Base-by-base conservation (phyloP, 768 basidiomycete species). In the Mycena olivaceomarginata region DNA sequence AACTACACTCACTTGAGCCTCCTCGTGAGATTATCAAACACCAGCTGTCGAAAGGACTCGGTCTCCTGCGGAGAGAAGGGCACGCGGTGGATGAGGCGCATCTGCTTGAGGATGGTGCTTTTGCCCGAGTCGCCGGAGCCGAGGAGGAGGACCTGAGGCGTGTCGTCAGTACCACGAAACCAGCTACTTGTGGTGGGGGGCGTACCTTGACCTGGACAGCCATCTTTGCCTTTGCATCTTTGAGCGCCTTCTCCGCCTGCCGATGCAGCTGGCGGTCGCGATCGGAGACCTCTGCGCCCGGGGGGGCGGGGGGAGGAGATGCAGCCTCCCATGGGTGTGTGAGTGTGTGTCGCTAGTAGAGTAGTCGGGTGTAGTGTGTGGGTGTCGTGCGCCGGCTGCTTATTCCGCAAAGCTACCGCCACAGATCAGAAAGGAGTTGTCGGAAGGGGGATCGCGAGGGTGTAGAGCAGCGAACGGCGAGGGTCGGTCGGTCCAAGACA, bases 41-140 rank as follows among this genome's bases (percentile, higher is more conserved):
- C 93, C 60, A 98, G 93, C 81, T 98, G 98, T 2, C 98, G 93
- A 81, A 95, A 98, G 18, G 90, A 92, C 85, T 99, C 98, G 51
- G 95, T 90, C 84, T 99, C 98, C 81, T 93, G 91, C 0, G 91
- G 66, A 0, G 94, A 91, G 86, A 98, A 99, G 0, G 96, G 94
- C 1, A 96, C 88, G 74, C 93, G 91, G 86, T 99, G 98, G 66
- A 99, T 98, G 51, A 98, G 89, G 51, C 97, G 94, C 98, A 99
- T 99, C 94, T 99, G 97, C 95, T 97, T 97, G 84, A 97, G 90
- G 82, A 98, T 91, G 10, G 97, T 98, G 8, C 95, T 96, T 86
- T 98, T 99, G 31, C 97, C 97, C 43, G 94, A 96, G 83, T 98
- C 97, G 40, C 97, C 97, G 57, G 97, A 97, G 57, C 97, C 97